These are phyloP conservation scores for Aspergillus ostianus DNA, from an alignment of 495 filamentous ascomycete genomes.

Conservation along the genomic window DNA sequence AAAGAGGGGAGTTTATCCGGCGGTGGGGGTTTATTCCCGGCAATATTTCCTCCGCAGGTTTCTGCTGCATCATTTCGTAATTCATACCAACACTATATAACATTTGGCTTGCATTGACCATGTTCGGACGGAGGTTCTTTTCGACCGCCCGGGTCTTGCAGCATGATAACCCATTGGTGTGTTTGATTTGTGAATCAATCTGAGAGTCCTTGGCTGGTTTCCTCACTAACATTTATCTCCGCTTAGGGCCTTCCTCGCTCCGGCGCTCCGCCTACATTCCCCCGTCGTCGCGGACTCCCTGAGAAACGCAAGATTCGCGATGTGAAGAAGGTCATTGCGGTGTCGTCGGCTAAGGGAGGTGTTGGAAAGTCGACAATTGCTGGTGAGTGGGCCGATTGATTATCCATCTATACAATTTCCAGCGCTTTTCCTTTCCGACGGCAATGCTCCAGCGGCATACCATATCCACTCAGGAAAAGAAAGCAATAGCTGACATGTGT, in stretches of 20 bases:
- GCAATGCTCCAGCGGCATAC: no score
- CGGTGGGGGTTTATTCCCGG: slow-evolving; percentile 27
- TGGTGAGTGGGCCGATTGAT: slow-evolving; percentile 54
- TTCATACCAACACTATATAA: not conserved
- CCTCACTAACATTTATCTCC: not conserved
- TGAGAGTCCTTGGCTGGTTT: not conserved
- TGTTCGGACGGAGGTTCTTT: slow-evolving; percentile 46
- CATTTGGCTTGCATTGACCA: slow-evolving; percentile 4
- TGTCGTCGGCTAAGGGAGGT: slow-evolving; percentile 94
- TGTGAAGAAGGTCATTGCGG: slow-evolving; percentile 83
- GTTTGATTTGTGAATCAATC: slow-evolving; percentile 6
- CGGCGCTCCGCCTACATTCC: slow-evolving; percentile 68
- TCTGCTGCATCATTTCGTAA: slow-evolving; percentile 7
- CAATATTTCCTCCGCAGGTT: slow-evolving; percentile 21
- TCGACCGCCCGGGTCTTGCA: slow-evolving; percentile 59
- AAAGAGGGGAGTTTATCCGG: slow-evolving; percentile 11
- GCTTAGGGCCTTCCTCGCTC: slow-evolving; percentile 75
- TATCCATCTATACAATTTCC: not conserved
- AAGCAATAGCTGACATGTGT: slow-evolving; percentile 7
- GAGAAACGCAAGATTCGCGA: slow-evolving; percentile 72
- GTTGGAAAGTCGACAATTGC: slow-evolving; percentile 96
- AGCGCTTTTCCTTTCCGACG: no score
- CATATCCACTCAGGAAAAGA: not conserved
- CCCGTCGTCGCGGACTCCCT: slow-evolving; percentile 81
- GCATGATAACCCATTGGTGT: slow-evolving; percentile 93